Evolutionary conservation across 2,329 filamentous ascomycete genomes (phyloP), one percentile per base, ranked within the genome.

Genomic region (Neofusicoccum umdonicola): DNA sequence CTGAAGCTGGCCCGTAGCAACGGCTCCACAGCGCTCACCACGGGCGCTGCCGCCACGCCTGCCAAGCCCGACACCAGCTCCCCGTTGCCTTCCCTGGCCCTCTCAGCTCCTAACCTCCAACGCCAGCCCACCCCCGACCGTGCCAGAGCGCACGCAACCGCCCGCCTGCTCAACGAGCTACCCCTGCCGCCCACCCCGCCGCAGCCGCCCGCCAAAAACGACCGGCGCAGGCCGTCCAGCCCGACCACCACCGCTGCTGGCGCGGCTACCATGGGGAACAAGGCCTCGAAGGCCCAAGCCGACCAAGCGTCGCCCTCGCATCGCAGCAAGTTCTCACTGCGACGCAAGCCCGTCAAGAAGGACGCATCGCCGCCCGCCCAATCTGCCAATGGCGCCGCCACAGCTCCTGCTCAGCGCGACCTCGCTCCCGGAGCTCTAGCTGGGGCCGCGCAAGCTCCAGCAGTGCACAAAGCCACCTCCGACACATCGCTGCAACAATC

Each of bases 1-100:
- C 70, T 78, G 7, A 76, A 69, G 34, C 68, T 78, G 11, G 67
- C 66, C 34, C 66, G 68, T 34, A 77, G 74, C 69, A 78, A 78
- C 72, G 76, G 76, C 48, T 72, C 76, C n/a, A 77, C 76, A 41
- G 76, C 75, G 7, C 41, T 58, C 22, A 45, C 54, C 19, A 66
- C 64, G 76, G 9, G 73, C 73, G 31, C 67, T 42, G 66, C 64
- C 76, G 11, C 74, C 73, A 39, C 67, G 71, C 17, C 57, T 45
- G 51, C 50, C 64, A 66, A 62, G 50, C 51, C 69, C 69, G 39
- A 72, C 73, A 41, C 63, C 60, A 56, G 52, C 69, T 51, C 47
- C 51, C 63, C 63, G 63, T 35, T 65, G 47, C 37, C 57, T 67
- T 19, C 60, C 44, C 41, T 62, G 44, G 47, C 41, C 27, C 57